These are phyloP conservation scores for Auricularia auricula-judae DNA, from an alignment of 768 basidiomycete genomes.

Conservation along the genomic window DNA sequence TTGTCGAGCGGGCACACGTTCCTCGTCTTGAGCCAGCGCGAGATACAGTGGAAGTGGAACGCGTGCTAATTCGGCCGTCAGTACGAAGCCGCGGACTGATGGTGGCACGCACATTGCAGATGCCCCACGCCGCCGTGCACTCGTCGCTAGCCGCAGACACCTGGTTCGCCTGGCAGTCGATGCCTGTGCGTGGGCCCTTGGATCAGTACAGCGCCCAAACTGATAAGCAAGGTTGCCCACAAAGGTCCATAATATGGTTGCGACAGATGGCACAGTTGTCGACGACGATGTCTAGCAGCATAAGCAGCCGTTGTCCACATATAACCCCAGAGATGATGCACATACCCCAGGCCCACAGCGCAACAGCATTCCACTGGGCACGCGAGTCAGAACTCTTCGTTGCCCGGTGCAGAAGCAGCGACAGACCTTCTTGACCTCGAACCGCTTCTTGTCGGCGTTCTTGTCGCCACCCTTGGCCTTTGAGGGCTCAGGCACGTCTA, in stretches of 20 bases:
- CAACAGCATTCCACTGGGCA: slow-evolving; percentile 92
- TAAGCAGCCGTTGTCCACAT: slow-evolving; percentile 7
- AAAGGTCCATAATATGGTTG: slow-evolving; percentile 99
- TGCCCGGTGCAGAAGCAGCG: not conserved
- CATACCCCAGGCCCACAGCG: slow-evolving; percentile 97
- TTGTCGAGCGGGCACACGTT: slow-evolving; percentile 94
- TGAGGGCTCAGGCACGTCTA: slow-evolving; percentile 44
- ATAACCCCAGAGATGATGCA: slow-evolving; percentile 1
- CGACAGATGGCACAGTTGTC: slow-evolving; percentile 99
- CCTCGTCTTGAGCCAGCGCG: slow-evolving; percentile 96
- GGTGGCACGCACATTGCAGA: slow-evolving; percentile 70
- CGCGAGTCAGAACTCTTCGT: not conserved
- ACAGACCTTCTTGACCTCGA: slow-evolving; percentile 96
- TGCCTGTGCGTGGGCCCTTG: slow-evolving; percentile 45
- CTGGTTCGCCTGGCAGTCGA: slow-evolving; percentile 99
- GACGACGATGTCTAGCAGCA: slow-evolving; percentile 73
- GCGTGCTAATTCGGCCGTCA: slow-evolving; percentile 57
- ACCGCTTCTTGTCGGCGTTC: slow-evolving; percentile 64
- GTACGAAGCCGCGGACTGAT: not conserved
- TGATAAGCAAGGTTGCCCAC: slow-evolving; percentile 35
- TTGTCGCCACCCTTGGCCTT: slow-evolving; percentile 32
- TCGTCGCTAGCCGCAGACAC: slow-evolving; percentile 94
- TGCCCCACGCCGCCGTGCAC: slow-evolving; percentile 98
- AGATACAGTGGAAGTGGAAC: slow-evolving; percentile 99
- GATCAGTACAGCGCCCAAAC: not conserved